These are phyloP conservation scores for Monosporozyma unispora DNA, from an alignment of 805 yeast genomes.

Conservation along the genomic window DNA sequence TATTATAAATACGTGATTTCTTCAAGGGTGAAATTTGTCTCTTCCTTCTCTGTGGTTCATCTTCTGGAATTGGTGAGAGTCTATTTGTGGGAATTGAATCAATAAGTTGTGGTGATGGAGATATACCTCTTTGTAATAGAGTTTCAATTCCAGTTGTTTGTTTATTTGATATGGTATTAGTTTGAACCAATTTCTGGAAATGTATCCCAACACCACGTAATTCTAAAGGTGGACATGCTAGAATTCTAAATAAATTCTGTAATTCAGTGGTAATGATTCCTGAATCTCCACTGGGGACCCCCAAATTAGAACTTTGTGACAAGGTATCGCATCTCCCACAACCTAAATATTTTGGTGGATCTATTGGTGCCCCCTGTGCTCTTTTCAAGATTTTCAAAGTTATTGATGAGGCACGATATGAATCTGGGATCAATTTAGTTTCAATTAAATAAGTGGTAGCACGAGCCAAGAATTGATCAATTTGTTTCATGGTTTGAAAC, in stretches of 20 bases:
- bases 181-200: slow-evolving; percentile 47
- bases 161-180: slow-evolving; percentile 20
- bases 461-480: slow-evolving; percentile 51
- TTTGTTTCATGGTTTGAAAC: slow-evolving; percentile 50
- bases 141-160: slow-evolving; percentile 20
- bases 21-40: slow-evolving; percentile 2
- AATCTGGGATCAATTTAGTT: slow-evolving; percentile 38
- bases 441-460: slow-evolving; percentile 50
- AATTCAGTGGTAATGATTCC: slow-evolving; percentile 56
- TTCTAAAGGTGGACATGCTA: slow-evolving; percentile 56
- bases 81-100: background rate
- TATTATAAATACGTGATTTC: background rate
- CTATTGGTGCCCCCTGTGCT: slow-evolving; percentile 57
- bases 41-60: background rate
- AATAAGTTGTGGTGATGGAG: background rate
- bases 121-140: slow-evolving; percentile 21
- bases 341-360: slow-evolving; percentile 75
- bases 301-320: slow-evolving; percentile 50
- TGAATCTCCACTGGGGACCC: slow-evolving; percentile 49
- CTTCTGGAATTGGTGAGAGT: background rate
- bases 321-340: slow-evolving; percentile 69
- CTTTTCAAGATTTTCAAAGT: slow-evolving; percentile 60
- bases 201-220: slow-evolving; percentile 74
- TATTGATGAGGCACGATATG: slow-evolving; percentile 46
- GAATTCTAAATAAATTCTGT: slow-evolving; percentile 43